Evolutionary conservation across 768 basidiomycete genomes (phyloP), one percentile per base, ranked within the genome.

Genomic region (Ramaria sp.): DNA sequence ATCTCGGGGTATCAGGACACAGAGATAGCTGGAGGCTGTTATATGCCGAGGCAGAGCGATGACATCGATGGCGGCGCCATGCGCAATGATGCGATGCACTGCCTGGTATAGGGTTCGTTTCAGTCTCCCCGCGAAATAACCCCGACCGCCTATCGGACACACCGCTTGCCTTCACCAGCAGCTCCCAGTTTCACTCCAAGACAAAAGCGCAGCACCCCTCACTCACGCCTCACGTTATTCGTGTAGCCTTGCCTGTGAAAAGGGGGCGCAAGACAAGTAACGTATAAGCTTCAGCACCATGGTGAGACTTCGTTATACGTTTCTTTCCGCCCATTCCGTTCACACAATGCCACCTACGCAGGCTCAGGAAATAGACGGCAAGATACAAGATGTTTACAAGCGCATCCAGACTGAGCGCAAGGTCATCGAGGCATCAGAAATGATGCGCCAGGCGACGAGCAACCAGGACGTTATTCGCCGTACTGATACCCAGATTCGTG

Each of bases 361-460:
- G 61, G 49, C 56, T 50, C 36, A 59, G 27, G 63, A 64, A 50
- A 74, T 91, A 71, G 89, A 92, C 80, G 83, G 83, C 79, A 94
- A 93, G 80, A 91, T 94, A 67, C 82, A 84, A 67, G 88, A 91
- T 69, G 82, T 93, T 63, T 81, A 84, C 72, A 85, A 81, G 70
- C 86, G 87, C 68, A 93, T 95, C 67, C 80, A 85, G 72, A 92
- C 86, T 34, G 90, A 95, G 72, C 86, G 85, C 70, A 93, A 90
- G 78, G 83, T 94, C 66, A 76, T 95, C 60, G 88, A 93, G 69
- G 91, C 84, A 16, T 82, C 83, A 27, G 79, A 85, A 65, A 76
- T 79, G 60, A 74, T 94, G 55, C 79, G 85, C 44, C 79, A 81
- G 66, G 91, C 91, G 1, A 93, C 91, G 30, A 78, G 72, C 42